Evolutionary conservation across 2,329 filamentous ascomycete species (phyloP).

Genomic region (Aspergillus novoparasiticus): DNA sequence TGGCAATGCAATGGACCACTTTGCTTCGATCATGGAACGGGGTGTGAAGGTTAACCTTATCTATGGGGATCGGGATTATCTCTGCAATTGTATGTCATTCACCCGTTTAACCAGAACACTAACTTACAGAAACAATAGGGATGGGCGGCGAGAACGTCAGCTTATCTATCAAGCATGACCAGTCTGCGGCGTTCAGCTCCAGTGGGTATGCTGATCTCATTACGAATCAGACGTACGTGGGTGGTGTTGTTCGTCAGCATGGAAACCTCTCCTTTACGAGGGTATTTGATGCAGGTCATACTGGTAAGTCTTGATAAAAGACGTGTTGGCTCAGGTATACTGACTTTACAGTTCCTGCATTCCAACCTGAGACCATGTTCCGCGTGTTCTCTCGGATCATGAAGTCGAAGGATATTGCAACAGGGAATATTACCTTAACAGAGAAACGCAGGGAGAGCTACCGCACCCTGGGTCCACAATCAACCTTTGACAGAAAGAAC

Average conservation of each 20-base stretch:
- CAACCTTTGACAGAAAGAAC: conserved; percentile 6
- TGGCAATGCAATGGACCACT: conserved; percentile 6
- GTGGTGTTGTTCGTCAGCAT: conserved; percentile 7
- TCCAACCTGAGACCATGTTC: background rate
- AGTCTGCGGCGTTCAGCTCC: background rate
- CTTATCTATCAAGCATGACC: conserved; percentile 4
- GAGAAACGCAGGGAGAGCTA: background rate
- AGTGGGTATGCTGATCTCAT: conserved; percentile 3
- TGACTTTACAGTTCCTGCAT: background rate
- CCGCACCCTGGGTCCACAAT: background rate
- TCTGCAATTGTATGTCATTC: conserved; percentile 7
- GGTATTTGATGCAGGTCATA: conserved; percentile 5
- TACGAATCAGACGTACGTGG: background rate
- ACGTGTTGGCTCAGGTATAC: too few relatives aligned
- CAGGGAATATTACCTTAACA: background rate
- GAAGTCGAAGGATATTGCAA: background rate
- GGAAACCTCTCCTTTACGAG: conserved; percentile 8
- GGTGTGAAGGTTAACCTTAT: conserved; percentile 7
- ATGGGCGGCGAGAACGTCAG: conserved; percentile 9
- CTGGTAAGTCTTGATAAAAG: background rate
- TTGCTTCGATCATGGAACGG: conserved; percentile 5
- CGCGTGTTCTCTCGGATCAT: background rate
- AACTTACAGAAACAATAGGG: background rate
- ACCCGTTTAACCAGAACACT: too few relatives aligned
- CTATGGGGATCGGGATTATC: conserved; percentile 9